A percentile compares a stretch with the other conserved stretches of the same genome.
Conservation (phyloP, 2,329 filamentous ascomycete species). For the Apiospora hydei region DNA sequence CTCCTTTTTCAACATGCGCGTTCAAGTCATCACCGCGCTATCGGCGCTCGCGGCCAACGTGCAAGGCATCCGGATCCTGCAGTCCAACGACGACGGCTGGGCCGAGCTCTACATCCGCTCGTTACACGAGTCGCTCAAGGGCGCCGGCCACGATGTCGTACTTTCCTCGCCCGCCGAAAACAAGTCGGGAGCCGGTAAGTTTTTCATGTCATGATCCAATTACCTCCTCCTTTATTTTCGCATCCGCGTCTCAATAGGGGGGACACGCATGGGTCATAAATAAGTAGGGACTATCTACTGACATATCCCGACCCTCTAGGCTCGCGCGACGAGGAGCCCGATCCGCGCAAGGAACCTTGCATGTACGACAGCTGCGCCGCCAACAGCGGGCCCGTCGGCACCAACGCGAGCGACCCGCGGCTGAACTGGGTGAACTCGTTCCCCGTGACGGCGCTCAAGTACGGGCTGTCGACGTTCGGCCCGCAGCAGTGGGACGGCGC, state of each 20-base stretch:
- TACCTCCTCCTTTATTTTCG: neutral
- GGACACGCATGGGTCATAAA: neutral
- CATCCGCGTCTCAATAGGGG: neutral
- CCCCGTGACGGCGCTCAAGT: conserved; percentile 69
- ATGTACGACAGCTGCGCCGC: conserved; percentile 68
- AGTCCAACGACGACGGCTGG: conserved; percentile 78
- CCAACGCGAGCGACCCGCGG: conserved; percentile 62
- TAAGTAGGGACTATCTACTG: neutral
- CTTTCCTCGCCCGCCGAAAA: conserved; percentile 73
- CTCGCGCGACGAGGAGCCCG: conserved; percentile 58
- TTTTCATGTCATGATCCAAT: conserved; percentile 27
- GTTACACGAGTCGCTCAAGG: conserved; percentile 62
- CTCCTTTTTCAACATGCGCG: conserved; percentile 20
- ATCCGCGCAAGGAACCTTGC: conserved; percentile 57
- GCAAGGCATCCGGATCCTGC: conserved; percentile 60
- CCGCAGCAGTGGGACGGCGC: conserved; percentile 60
- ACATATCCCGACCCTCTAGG: conserved; percentile 47
- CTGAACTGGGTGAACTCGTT: conserved; percentile 78
- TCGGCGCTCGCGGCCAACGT: conserved; percentile 28
- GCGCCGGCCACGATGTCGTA: conserved; percentile 65
- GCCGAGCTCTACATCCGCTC: conserved; percentile 71
- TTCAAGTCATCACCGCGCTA: conserved; percentile 5
- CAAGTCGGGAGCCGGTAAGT: conserved; percentile 65
- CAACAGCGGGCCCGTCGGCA: conserved; percentile 61
- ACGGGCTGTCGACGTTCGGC: conserved; percentile 65